A percentile compares a stretch with the other conserved stretches of the same genome.
Evolutionary conservation across 148 eudicot genomes (phyloP).

Genomic region (Chenopodium quinoa): DNA sequence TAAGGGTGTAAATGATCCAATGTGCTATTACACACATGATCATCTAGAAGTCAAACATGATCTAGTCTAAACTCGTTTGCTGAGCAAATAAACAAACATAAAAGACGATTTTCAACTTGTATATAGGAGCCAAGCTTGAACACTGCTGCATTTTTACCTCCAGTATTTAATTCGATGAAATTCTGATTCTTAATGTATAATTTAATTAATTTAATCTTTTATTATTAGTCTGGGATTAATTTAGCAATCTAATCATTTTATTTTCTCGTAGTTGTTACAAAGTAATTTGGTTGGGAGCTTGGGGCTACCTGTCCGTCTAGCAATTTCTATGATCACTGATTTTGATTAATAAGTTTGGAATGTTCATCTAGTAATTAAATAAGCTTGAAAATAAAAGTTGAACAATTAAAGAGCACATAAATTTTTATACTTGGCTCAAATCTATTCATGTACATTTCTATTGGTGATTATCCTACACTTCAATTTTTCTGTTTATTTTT

Average conservation of each 20-base stretch:
- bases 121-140: neutral
- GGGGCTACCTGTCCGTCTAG: neutral
- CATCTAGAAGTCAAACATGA: neutral
- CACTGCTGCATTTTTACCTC: neutral
- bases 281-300: neutral
- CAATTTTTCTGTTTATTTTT: neutral
- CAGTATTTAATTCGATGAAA: too few species aligned
- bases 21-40: neutral
- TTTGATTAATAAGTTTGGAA: neutral
- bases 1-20: too few species aligned
- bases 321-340: neutral
- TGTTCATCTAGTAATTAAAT: neutral
- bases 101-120: neutral
- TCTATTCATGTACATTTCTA: neutral
- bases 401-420: neutral
- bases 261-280: neutral
- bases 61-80: neutral
- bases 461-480: neutral
- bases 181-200: too few species aligned
- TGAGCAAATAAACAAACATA: neutral
- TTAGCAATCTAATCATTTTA: neutral
- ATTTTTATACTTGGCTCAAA: neutral
- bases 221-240: neutral
- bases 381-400: neutral
- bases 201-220: neutral